A percentile compares a stretch with the other conserved stretches of the same genome.
Conservation (phyloP, 805 yeast species). For the Novakomyces olei region DNA sequence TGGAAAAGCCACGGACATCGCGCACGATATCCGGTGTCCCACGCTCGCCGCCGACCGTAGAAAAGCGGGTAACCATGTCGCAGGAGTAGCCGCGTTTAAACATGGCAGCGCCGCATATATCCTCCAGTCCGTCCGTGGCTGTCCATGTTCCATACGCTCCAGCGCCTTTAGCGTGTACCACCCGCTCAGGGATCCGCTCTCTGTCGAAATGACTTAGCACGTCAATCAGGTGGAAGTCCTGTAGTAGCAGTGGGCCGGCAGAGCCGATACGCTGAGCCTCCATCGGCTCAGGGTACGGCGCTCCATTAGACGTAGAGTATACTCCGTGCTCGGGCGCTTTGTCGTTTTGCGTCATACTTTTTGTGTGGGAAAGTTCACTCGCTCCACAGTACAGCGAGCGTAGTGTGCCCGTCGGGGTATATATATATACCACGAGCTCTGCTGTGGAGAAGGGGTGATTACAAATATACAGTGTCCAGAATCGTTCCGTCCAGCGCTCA, state of each 20-base stretch:
- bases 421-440: no score
- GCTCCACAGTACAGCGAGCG: no score
- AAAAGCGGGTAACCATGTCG: constrained; percentile 37
- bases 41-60: constrained; percentile 70
- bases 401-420: no score
- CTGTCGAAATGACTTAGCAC: constrained; percentile 50
- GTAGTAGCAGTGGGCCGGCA: constrained; percentile 35
- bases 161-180: constrained; percentile 82
- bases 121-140: constrained; percentile 67
- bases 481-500: no score
- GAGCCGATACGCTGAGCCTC: constrained; percentile 33
- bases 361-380: no score
- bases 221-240: constrained; percentile 37
- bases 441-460: no score
- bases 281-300: constrained; percentile 32
- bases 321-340: constrained; percentile 6
- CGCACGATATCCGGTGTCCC: constrained; percentile 69
- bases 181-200: constrained; percentile 80
- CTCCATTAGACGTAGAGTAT: constrained; percentile 33
- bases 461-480: no score
- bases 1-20: constrained; percentile 72
- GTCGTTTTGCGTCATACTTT: no score
- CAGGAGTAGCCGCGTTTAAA: constrained; percentile 55
- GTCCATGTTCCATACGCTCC: constrained; percentile 71
- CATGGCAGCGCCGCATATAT: constrained; percentile 45